Evolutionary conservation across 306 rosid genomes (phyloP).

Genomic region (Myrica gale): DNA sequence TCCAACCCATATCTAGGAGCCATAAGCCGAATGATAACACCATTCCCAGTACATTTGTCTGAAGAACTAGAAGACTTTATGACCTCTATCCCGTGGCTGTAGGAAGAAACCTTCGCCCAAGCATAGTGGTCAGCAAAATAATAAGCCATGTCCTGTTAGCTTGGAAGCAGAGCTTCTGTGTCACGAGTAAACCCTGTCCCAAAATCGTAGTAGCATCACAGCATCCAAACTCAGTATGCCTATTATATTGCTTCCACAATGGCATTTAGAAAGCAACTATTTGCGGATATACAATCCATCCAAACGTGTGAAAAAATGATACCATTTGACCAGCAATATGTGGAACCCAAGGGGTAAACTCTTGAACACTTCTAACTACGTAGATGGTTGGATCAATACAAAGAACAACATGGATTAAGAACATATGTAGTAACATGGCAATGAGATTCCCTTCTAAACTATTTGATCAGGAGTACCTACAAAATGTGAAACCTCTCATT

Average conservation of each 20-base stretch:
- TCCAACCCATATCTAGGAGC: too few species aligned
- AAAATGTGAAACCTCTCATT: slow-evolving; percentile 39
- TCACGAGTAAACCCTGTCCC: not conserved
- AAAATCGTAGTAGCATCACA: not conserved
- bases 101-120: not conserved
- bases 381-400: slow-evolving; percentile 29
- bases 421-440: slow-evolving; percentile 18
- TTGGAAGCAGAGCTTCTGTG: not conserved
- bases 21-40: too few species aligned
- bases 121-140: not conserved
- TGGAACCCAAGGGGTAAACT: slow-evolving; percentile 31
- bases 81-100: not conserved
- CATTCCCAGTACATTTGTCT: not conserved
- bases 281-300: slow-evolving; percentile 5
- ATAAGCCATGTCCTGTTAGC: too few species aligned
- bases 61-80: not conserved
- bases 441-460: slow-evolving; percentile 28
- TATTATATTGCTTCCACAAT: slow-evolving; percentile 12
- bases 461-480: slow-evolving; percentile 46
- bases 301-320: slow-evolving; percentile 11
- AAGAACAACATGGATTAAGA: slow-evolving; percentile 9
- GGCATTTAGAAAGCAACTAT: slow-evolving; percentile 17
- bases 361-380: slow-evolving; percentile 30
- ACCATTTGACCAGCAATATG: slow-evolving; percentile 17
- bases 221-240: slow-evolving; percentile 15